Evolutionary conservation across 2,329 filamentous ascomycete species (phyloP).

Genomic region (Fusarium heterosporum): DNA sequence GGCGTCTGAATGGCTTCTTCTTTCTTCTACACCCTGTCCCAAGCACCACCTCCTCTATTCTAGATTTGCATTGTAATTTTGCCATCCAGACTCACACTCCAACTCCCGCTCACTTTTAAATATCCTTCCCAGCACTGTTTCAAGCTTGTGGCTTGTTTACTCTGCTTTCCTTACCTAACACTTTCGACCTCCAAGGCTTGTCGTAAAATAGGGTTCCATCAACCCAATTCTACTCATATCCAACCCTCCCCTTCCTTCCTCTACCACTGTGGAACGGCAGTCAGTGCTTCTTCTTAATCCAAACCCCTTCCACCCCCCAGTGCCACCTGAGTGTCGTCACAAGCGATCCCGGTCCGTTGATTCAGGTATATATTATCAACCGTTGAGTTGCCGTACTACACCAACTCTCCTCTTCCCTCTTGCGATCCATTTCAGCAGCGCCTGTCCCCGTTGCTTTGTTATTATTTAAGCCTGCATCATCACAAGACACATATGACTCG

Average conservation of each 20-base stretch:
- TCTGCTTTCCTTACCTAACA: neutral
- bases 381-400: constrained; percentile 33
- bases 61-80: constrained; percentile 2
- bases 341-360: constrained; percentile 31
- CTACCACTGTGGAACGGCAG: constrained; percentile 12
- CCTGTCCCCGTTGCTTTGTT: neutral
- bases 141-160: constrained; percentile 22
- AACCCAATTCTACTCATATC: neutral
- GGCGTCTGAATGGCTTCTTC: constrained; percentile 33
- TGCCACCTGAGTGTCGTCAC: constrained; percentile 33
- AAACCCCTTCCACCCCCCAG: constrained; percentile 17
- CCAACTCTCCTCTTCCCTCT: constrained; percentile 17
- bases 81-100: constrained; percentile 25
- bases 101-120: constrained; percentile 21
- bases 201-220: neutral
- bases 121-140: constrained; percentile 15
- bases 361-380: constrained; percentile 21
- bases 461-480: neutral
- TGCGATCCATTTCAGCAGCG: neutral
- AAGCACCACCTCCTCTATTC: neutral
- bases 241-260: neutral
- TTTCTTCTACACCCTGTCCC: constrained; percentile 8
- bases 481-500: neutral
- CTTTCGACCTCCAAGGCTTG: constrained; percentile 10
- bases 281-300: constrained; percentile 19